Evolutionary conservation across 345 rosid species (phyloP), one percentile per base, ranked within the genome.

Genomic region (Gossypium raimondii): DNA sequence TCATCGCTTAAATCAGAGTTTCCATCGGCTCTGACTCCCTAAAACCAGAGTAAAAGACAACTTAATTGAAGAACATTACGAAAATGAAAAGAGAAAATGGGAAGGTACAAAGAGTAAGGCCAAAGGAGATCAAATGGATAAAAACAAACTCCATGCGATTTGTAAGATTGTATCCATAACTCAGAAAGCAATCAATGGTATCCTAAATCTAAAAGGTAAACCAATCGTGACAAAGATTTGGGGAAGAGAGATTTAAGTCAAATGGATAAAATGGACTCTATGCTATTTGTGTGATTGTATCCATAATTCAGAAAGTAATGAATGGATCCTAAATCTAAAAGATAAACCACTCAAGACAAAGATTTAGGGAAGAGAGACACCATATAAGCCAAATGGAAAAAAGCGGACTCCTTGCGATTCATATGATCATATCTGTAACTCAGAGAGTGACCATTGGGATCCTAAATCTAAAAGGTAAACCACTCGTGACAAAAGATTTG

Each of bases 11-110:
- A 83, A 78, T 84, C 67, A 69, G 89, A 81, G 81, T 83, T 78
- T 38, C 89, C 98, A 82, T 93, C 97, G 56, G 86, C 93, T 67
- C 93, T 86, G 48, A 88, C 89, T 81, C 91, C 97, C 97, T 93
- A 75, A 27, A 79, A 47, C 69, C 69, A 63, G 16, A 72, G 14
- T 47, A 50, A 53, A 76, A 44, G 43, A 18, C 16, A 44, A 44
- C 17, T 43, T 11, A 45, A 64, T 72, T 2, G 29, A 7, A 56
- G 7, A 8, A 43, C 34, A 1, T 47, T 18, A 12, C 38, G 43
- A 17, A n/a, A 61, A 45, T 38, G 55, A 17, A 67, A 20, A 47
- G 50, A 47, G 62, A 34, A 34, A 4, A 34, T 4, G 38, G 6
- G 43, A 27, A 3, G 12, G 67, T 7, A 5, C 29, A 0, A 62